Conservation (phyloP, 495 filamentous ascomycete species). For the Copromyces sp. region DNA sequence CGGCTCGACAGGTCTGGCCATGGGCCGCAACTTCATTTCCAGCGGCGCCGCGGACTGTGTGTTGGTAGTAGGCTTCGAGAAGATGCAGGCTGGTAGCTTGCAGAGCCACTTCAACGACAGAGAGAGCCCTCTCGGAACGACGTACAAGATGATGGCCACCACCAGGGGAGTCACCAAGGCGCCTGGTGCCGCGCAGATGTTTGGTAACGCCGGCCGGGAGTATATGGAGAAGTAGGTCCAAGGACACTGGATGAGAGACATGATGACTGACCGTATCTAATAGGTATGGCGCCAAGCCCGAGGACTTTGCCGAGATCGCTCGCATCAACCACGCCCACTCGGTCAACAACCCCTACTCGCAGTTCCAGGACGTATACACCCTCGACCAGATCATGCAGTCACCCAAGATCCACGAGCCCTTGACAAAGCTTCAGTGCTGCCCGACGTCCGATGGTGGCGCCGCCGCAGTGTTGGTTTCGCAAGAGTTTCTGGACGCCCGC, state of each 20-base stretch:
- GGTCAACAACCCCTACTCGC: constrained; percentile 87
- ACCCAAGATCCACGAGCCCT: constrained; percentile 56
- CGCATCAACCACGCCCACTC: constrained; percentile 89
- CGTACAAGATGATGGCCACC: constrained; percentile 66
- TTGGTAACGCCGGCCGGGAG: constrained; percentile 88
- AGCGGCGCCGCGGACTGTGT: constrained; percentile 76
- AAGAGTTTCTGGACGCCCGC: constrained; percentile 76
- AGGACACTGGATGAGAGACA: background rate
- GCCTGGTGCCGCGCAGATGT: constrained; percentile 83
- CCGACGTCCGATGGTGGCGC: constrained; percentile 90
- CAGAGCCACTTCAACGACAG: constrained; percentile 73
- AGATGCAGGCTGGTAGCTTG: constrained; percentile 89
- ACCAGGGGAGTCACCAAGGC: constrained; percentile 71
- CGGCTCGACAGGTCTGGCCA: constrained; percentile 74
- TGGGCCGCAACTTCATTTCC: constrained; percentile 73
- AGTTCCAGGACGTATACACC: constrained; percentile 88
- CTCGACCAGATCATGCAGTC: constrained; percentile 72
- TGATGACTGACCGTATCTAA: background rate
- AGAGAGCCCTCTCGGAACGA: constrained; percentile 61
- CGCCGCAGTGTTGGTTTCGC: constrained; percentile 80
- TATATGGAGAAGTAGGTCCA: constrained; percentile 80
- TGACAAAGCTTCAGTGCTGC: constrained; percentile 73
- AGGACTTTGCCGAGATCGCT: constrained; percentile 94
- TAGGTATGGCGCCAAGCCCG: constrained; percentile 70
- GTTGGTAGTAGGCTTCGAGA: constrained; percentile 91